These are phyloP conservation scores for Tolypocladium guangdongense DNA, from an alignment of 2,329 filamentous ascomycete species.

Conservation along the genomic window DNA sequence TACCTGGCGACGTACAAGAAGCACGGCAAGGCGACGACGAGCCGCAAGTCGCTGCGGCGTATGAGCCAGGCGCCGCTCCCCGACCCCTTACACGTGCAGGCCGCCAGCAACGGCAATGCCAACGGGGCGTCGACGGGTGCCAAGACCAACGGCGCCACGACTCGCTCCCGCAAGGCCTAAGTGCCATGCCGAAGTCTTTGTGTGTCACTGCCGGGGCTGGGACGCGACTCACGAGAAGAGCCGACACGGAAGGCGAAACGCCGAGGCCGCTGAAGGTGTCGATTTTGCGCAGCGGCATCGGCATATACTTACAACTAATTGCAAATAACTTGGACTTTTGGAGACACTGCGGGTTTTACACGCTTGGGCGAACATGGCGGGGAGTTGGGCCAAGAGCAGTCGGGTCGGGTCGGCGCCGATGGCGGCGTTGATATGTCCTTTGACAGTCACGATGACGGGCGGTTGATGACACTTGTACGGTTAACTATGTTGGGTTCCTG, in stretches of 20 bases:
- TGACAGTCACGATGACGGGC: conserved; percentile 18
- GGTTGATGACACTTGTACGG: conserved; percentile 18
- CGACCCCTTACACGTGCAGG: conserved; percentile 67
- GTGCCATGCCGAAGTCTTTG: neutral
- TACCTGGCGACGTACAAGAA: conserved; percentile 95
- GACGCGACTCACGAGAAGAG: neutral
- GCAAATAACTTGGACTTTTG: conserved; percentile 3
- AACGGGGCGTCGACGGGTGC: conserved; percentile 40
- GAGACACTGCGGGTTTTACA: conserved; percentile 2
- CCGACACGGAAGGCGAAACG: neutral
- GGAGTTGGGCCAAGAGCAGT: conserved; percentile 9
- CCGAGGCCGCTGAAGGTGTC: neutral
- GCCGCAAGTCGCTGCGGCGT: conserved; percentile 63
- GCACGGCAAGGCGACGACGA: conserved; percentile 65
- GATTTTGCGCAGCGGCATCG: neutral
- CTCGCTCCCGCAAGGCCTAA: conserved; percentile 59
- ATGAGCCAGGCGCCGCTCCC: conserved; percentile 61
- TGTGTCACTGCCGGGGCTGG: neutral
- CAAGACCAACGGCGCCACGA: conserved; percentile 48
- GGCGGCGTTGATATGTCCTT: conserved; percentile 14
- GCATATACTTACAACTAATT: neutral
- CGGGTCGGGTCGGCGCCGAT: neutral
- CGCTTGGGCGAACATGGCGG: neutral
- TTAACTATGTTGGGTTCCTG: conserved; percentile 6
- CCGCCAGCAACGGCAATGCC: conserved; percentile 41